Base-by-base conservation (phyloP, 805 yeast species). In the Starmerella geochares region DNA sequence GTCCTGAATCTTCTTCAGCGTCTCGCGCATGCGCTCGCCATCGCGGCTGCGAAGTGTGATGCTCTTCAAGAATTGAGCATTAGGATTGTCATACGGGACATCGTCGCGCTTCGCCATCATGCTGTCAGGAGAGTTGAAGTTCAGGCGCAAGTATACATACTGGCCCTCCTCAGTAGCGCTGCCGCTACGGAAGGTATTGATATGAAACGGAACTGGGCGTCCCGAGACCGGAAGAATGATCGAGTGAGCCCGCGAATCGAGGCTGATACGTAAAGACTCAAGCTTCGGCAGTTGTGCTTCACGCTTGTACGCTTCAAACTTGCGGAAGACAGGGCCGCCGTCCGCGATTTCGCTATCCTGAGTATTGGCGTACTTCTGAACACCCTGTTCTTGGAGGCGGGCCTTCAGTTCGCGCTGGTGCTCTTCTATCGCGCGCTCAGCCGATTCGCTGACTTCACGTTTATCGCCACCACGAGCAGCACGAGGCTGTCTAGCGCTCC, bases 201-300 rank as follows among this genome's bases (percentile, higher is more conserved):
- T 87, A 65, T 90, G 98, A 73, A 92, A 90, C 21, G 98, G 98
- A 47, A 92, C 97, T 1, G 97, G 96, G 61, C 97, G 76, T 55
- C 98, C 98, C 61, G 82, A 78, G 51, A 90, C 83, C 46, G 98
- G 98, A 52, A 90, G 70, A 53, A 90, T 78, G 49, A 90, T 83
- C 1, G 96, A 84, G 67, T 88, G 96, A 51, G 83, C 77, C 61
- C 84, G 86, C 64, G 78, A 74, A 65, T 90, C 98, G 51, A 92
- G 87, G 64, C 83, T 88, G 53, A 90, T 79, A 62, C 80, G 80
- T 65, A 92, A 72, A 64, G 88, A 96, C 60, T 81, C 78, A 17
- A 87, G 94, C 32, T 72, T 68, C 36, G 98, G 97, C 55, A 90
- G 81, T 71, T 92, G 97, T 3, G 92, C 73, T 64, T 90, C 98